Evolutionary conservation across 2,329 filamentous ascomycete species (phyloP).

Genomic region (Lasiodiplodia citricola): DNA sequence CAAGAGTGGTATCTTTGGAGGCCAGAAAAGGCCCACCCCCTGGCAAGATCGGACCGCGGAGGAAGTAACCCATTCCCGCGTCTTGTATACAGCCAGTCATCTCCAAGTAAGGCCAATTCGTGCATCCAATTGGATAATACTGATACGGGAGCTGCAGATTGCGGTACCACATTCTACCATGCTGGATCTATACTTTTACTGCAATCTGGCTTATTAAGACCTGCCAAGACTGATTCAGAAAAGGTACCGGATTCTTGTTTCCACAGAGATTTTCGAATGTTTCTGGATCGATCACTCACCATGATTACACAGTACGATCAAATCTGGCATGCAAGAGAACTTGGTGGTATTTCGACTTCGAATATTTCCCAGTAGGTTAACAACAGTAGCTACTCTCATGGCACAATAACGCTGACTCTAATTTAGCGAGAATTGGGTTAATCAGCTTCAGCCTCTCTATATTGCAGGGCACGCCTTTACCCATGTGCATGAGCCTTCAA

Average conservation of each 20-base stretch:
- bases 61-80: not conserved
- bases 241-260: not conserved
- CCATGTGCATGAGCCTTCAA: not conserved
- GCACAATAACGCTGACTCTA: not conserved
- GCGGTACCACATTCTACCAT: not conserved
- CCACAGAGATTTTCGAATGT: not conserved
- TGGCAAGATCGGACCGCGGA: not conserved
- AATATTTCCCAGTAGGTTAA: not conserved
- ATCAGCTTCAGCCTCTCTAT: not conserved
- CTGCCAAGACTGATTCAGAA: not conserved
- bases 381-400: too few relatives aligned
- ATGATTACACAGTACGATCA: not conserved
- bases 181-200: constrained; percentile 7
- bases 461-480: not conserved
- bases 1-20: not conserved
- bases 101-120: not conserved
- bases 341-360: not conserved
- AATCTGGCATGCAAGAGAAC: not conserved
- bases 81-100: not conserved
- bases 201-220: not conserved
- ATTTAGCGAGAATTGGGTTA: constrained; percentile 13
- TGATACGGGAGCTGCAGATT: not conserved
- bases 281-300: not conserved
- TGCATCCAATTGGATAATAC: not conserved
- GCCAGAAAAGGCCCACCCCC: not conserved